Conservation (phyloP, 805 yeast species). For the Candida khao-thaluensis region DNA sequence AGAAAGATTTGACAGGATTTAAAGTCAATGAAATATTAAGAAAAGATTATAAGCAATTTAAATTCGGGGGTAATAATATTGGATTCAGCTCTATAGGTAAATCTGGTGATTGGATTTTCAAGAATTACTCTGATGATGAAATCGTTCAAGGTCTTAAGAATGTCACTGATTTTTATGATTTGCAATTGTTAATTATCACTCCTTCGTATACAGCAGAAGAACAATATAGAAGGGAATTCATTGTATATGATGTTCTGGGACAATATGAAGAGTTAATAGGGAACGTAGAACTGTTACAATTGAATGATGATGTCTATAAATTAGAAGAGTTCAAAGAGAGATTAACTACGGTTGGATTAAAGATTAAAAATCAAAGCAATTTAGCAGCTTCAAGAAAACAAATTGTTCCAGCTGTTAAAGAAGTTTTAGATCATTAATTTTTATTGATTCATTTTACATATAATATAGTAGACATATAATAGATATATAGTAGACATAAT, state of each 20-base stretch:
- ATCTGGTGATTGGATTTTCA: constrained; percentile 54
- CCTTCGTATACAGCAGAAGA: constrained; percentile 38
- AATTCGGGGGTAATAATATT: constrained; percentile 39
- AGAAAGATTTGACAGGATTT: constrained; percentile 63
- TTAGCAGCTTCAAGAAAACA: constrained; percentile 76
- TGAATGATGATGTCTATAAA: constrained; percentile 26
- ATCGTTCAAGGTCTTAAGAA: constrained; percentile 22
- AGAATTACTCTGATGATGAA: constrained; percentile 23
- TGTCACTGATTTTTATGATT: constrained; percentile 18
- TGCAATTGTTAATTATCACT: constrained; percentile 36
- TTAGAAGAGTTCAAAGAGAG: constrained; percentile 3
- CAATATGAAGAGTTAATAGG: background rate
- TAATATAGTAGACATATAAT: too few species aligned
- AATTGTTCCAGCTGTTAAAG: constrained; percentile 65
- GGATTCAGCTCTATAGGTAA: constrained; percentile 81
- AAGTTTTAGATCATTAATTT: constrained; percentile 22
- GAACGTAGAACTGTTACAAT: constrained; percentile 19
- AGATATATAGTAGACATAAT: too few species aligned
- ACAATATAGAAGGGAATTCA: constrained; percentile 20
- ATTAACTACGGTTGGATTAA: constrained; percentile 16
- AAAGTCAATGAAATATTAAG: constrained; percentile 59
- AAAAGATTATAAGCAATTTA: constrained; percentile 83
- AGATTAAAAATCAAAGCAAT: constrained; percentile 47
- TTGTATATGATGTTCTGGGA: constrained; percentile 1
- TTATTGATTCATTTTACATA: too few species aligned